Evolutionary conservation across 169 alveolate species (phyloP).

Genomic region (Plasmodium sp.): DNA sequence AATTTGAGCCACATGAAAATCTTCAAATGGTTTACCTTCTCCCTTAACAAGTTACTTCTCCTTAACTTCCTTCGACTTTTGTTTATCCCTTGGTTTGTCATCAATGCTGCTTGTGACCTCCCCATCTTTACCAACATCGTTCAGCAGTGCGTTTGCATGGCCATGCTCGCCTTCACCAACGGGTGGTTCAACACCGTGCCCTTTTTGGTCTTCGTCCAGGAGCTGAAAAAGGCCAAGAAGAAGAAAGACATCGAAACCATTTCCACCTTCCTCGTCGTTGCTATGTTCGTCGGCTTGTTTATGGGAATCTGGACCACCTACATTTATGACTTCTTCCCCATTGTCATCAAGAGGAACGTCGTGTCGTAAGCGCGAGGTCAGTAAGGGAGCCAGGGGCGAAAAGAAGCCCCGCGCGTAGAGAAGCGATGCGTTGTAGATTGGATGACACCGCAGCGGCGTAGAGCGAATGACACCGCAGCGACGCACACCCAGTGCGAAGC

Average conservation of each 20-base stretch:
- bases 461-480: too few relatives aligned
- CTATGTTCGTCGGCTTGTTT: conserved; percentile 56
- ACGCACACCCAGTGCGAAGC: neutral
- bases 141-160: conserved; percentile 59
- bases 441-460: neutral
- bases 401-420: neutral
- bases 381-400: neutral
- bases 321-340: conserved; percentile 42
- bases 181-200: conserved; percentile 73
- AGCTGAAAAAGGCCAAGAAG: conserved; percentile 27
- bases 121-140: conserved; percentile 22
- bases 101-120: neutral
- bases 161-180: conserved; percentile 54
- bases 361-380: neutral
- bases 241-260: conserved; percentile 43
- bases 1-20: conserved; percentile 17
- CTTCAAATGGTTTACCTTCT: conserved; percentile 40
- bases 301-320: conserved; percentile 56
- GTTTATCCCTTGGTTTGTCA: conserved; percentile 62
- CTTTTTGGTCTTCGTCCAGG: conserved; percentile 48
- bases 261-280: conserved; percentile 40
- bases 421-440: too few relatives aligned
- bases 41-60: conserved; percentile 43
- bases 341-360: neutral
- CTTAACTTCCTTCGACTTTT: conserved; percentile 14